phyloP scores from a whole-genome alignment of 352 stramenopile species.

The Thalassiosira mediterranea region DNA sequence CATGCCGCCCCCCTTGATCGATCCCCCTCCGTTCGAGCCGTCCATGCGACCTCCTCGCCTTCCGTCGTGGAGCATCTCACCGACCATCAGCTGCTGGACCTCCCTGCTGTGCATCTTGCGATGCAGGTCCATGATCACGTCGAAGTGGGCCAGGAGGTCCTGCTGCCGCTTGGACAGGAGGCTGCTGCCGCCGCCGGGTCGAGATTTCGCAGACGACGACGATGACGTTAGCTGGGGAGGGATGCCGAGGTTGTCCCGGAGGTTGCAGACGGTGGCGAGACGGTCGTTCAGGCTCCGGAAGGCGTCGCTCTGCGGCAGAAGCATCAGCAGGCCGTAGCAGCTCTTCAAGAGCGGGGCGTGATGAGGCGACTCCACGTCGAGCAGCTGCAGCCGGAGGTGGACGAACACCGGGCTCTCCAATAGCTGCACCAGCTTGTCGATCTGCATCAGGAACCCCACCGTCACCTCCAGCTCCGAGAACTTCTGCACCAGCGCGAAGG shows the following conservation, averaged over 20 bases:
- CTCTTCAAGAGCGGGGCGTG: conserved; percentile 96
- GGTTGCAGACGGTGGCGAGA: conserved; percentile 85
- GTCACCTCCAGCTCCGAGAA: conserved; percentile 97
- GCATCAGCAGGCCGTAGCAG: conserved; percentile 96
- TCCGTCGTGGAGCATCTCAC: conserved; percentile 35
- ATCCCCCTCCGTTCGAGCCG: conserved; percentile 1
- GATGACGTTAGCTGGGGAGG: conserved; percentile 27
- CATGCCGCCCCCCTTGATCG: background rate
- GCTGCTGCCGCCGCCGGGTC: background rate
- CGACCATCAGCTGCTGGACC: conserved; percentile 33
- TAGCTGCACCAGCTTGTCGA: conserved; percentile 99
- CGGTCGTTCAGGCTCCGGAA: conserved; percentile 85
- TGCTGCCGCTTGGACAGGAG: conserved; percentile 25
- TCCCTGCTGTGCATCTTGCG: conserved; percentile 49
- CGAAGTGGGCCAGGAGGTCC: conserved; percentile 51
- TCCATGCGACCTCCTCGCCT: conserved; percentile 14
- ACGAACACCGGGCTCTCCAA: conserved; percentile 99
- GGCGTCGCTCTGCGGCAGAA: conserved; percentile 92
- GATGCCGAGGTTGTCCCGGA: conserved; percentile 85
- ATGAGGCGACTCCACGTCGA: conserved; percentile 94
- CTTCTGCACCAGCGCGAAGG: conserved; percentile 93
- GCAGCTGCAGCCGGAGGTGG: conserved; percentile 96
- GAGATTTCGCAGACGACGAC: background rate
- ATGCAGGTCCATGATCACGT: conserved; percentile 55
- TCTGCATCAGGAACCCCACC: conserved; percentile 98